Conservation (phyloP, 75 land plant species). For the Adiantum capillusveneris region DNA sequence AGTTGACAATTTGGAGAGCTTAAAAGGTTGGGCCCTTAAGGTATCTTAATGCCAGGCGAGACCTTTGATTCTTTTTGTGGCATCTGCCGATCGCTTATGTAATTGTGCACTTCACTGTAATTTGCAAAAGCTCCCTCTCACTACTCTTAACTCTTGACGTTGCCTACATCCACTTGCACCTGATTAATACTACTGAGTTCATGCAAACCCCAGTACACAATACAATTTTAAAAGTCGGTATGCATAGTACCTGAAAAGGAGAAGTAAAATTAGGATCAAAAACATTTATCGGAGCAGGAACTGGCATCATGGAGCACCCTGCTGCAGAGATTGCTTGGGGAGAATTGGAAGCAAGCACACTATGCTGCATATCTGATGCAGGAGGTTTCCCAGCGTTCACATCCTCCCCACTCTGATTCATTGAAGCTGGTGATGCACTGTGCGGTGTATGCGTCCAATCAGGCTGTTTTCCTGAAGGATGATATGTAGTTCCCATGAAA, state of each 20-base stretch:
- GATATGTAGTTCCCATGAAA: conserved; percentile 65
- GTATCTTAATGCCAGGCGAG: too few relatives aligned
- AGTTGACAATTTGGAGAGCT: too few relatives aligned
- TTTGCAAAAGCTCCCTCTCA: too few relatives aligned
- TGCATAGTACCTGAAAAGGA: conserved; percentile 96
- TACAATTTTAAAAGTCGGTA: too few relatives aligned
- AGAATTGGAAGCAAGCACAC: conserved; percentile 34
- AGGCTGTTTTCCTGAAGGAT: conserved; percentile 90
- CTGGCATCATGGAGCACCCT: conserved; percentile 63
- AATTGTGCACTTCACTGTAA: too few relatives aligned
- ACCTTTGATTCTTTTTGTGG: too few relatives aligned
- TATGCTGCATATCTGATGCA: conserved; percentile 49
- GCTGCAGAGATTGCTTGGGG: conserved; percentile 57
- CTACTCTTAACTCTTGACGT: too few relatives aligned
- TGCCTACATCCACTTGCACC: too few relatives aligned
- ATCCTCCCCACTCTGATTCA: conserved; percentile 7
- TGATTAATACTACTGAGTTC: too few relatives aligned
- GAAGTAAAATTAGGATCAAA: conserved; percentile 61
- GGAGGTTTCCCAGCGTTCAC: conserved; percentile 38
- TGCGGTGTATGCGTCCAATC: conserved; percentile 90
- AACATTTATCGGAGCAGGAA: conserved; percentile 59
- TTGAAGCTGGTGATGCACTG: conserved; percentile 22
- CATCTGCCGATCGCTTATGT: too few relatives aligned
- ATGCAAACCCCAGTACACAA: too few relatives aligned
- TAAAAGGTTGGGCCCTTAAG: too few relatives aligned